These are phyloP conservation scores for Epichloe brachyelytri DNA, from an alignment of 2,329 filamentous ascomycete genomes.

Conservation along the genomic window DNA sequence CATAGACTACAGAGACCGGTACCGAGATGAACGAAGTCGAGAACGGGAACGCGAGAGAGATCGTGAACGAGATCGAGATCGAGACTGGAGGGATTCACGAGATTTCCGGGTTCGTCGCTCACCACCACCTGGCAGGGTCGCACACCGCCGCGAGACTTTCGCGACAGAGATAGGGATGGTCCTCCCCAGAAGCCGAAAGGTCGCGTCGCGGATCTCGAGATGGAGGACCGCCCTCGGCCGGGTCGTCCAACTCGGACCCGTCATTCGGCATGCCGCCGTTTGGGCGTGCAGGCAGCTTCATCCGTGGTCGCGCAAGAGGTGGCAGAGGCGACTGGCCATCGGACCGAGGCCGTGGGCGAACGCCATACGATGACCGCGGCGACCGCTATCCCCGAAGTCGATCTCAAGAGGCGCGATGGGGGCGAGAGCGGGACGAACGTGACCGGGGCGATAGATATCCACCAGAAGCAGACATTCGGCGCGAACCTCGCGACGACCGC, in stretches of 20 bases:
- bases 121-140: slow-evolving; percentile 44
- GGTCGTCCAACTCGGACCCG: slow-evolving; percentile 57
- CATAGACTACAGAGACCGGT: slow-evolving; percentile 3
- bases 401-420: slow-evolving; percentile 51
- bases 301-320: slow-evolving; percentile 39
- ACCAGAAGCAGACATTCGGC: slow-evolving; percentile 25
- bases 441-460: slow-evolving; percentile 31
- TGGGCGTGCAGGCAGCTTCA: slow-evolving; percentile 42
- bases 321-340: slow-evolving; percentile 27
- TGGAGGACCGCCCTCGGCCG: slow-evolving; percentile 54
- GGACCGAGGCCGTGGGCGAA: slow-evolving; percentile 41
- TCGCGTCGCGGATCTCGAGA: slow-evolving; percentile 58
- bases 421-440: slow-evolving; percentile 42
- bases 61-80: slow-evolving; percentile 26
- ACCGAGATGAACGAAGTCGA: slow-evolving; percentile 25
- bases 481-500: slow-evolving; percentile 34
- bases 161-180: slow-evolving; percentile 43
- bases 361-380: slow-evolving; percentile 45
- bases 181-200: slow-evolving; percentile 56
- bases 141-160: slow-evolving; percentile 55
- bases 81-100: slow-evolving; percentile 29
- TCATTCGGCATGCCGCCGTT: slow-evolving; percentile 40
- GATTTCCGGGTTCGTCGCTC: slow-evolving; percentile 39
- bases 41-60: slow-evolving; percentile 48
- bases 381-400: slow-evolving; percentile 52